Evolutionary conservation across 2,329 filamentous ascomycete species (phyloP), one percentile per base, ranked within the genome.

Genomic region (Trichoderma atroviride): DNA sequence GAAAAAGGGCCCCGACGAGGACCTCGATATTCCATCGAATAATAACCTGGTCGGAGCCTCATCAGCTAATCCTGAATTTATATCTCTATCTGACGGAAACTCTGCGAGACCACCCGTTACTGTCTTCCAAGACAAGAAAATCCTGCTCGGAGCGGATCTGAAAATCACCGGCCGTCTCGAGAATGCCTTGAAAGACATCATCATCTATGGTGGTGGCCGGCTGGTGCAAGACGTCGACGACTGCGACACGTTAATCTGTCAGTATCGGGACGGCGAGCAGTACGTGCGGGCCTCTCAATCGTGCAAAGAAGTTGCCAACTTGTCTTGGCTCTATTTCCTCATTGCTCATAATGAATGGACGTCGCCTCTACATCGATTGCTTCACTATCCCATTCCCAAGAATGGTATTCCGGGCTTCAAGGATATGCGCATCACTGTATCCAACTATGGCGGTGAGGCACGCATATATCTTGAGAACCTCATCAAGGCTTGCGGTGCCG

Each of bases 401-500:
- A 79, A 89, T 10, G 92, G 93, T 1, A 89, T 99, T 43, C 88
- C 91, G 0, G 94, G 93, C 0, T 97, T 99, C 76, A 80, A 91
- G 70, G 84, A 86, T 9, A 84, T 92, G 78, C 88, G 86, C 63
- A 96, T 99, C 75, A 97, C 94, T 69, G 85, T 99, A 6, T 98
- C 96, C 6, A 99, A 98, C 79, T 99, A 99, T 77, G 93, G 93
- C 57, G 96, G 96, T 37, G 96, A 99, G 79, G 93, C 96, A 19
- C 89, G 96, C 58, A 89, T 93, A 64, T 99, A 98, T 76, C 85
- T 99, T 5, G 94, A 98, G 79, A 98, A 97, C 74, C 85, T 99
- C 47, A 91, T 97, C 74, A 89, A 85, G 70, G 94, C 94, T 29
- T 86, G 91, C 19, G 96, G 96, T 19, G 95, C 92, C 10, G 90